Conservation (phyloP, 2,329 filamentous ascomycete genomes). For the Hymenoscyphus fraxineus region DNA sequence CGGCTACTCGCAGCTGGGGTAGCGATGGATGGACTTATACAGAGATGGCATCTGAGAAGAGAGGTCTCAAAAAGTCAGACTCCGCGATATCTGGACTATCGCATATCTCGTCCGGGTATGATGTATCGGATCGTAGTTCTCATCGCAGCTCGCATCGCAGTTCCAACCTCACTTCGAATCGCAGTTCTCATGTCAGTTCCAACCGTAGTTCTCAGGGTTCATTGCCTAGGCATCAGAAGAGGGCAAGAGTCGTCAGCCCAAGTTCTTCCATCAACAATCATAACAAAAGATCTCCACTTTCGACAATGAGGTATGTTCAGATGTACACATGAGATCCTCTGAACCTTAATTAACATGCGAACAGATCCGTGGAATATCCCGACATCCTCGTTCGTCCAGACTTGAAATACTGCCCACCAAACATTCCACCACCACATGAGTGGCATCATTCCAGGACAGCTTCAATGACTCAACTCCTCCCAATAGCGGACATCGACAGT, state of each 20-base stretch:
- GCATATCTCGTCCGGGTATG: conserved; percentile 18
- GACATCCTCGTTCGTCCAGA: conserved; percentile 25
- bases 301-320: conserved; percentile 25
- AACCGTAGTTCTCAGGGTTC: conserved; percentile 18
- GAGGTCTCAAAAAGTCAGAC: conserved; percentile 17
- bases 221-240: conserved; percentile 8
- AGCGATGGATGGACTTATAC: conserved; percentile 27
- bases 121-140: conserved; percentile 17
- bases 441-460: conserved; percentile 22
- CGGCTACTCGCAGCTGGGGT: conserved; percentile 16
- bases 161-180: no score
- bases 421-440: conserved; percentile 24
- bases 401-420: conserved; percentile 24
- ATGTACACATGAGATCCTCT: not conserved
- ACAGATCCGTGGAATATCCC: conserved; percentile 27
- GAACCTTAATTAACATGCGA: conserved; percentile 11
- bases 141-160: not conserved
- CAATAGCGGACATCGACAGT: conserved; percentile 18
- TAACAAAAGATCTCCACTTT: conserved; percentile 27
- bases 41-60: conserved; percentile 10
- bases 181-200: not conserved
- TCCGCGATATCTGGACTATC: conserved; percentile 25
- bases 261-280: conserved; percentile 30
- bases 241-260: conserved; percentile 24
- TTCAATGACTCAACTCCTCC: conserved; percentile 20